These are phyloP conservation scores for Trametes maxima DNA, from an alignment of 768 basidiomycete genomes.

Conservation along the genomic window DNA sequence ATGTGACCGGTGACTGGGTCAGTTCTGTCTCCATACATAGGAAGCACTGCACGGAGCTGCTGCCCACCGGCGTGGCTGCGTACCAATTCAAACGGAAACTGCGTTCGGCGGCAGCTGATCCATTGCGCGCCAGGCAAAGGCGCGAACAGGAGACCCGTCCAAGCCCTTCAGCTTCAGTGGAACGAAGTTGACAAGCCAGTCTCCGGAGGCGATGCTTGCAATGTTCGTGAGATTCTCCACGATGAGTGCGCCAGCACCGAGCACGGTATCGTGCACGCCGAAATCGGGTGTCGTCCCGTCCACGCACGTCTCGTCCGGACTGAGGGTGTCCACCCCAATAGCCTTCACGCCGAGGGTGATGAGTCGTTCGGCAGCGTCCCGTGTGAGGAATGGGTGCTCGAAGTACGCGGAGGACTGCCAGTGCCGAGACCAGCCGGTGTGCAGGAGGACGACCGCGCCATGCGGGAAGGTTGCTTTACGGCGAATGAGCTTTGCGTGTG, in stretches of 20 bases:
- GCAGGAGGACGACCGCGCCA: constrained; percentile 54
- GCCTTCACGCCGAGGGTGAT: constrained; percentile 53
- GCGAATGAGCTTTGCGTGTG: constrained; percentile 39
- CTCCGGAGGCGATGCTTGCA: constrained; percentile 38
- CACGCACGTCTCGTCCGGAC: constrained; percentile 51
- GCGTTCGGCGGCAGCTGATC: too few relatives aligned
- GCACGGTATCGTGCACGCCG: constrained; percentile 54
- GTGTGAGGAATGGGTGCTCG: constrained; percentile 63
- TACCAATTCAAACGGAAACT: too few relatives aligned
- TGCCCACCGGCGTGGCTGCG: too few relatives aligned
- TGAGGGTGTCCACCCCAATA: constrained; percentile 65
- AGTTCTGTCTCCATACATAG: background rate
- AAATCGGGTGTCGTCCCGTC: constrained; percentile 27
- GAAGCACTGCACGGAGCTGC: background rate
- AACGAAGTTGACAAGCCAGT: constrained; percentile 53
- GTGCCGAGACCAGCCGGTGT: constrained; percentile 61
- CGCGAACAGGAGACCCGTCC: constrained; percentile 72
- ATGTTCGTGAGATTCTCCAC: constrained; percentile 73
- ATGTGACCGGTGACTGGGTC: background rate
- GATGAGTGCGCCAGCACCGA: constrained; percentile 62
- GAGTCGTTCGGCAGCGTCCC: constrained; percentile 53
- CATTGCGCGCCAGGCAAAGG: constrained; percentile 49
- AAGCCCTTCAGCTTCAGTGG: constrained; percentile 58
- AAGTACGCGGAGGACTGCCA: constrained; percentile 55
- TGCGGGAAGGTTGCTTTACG: constrained; percentile 11